phyloP scores from a whole-genome alignment of 2,329 filamentous ascomycete genomes.

The Scopulariopsis brevicaulis region DNA sequence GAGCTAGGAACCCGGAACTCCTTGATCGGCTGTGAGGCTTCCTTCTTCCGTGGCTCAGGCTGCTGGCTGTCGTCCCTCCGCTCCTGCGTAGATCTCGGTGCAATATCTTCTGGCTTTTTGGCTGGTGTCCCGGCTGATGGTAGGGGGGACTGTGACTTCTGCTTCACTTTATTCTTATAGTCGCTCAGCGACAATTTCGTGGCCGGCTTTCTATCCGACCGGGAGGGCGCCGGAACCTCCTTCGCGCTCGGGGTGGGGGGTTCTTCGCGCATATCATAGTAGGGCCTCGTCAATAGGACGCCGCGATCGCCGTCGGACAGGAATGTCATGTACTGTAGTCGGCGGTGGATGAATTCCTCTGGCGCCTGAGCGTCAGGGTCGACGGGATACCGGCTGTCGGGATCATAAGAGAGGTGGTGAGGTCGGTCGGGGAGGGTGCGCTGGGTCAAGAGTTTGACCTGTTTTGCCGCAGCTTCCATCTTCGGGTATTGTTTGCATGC shows the following conservation, averaged over 20 bases:
- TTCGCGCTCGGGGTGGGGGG: slow-evolving; percentile 25
- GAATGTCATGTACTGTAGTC: slow-evolving; percentile 45
- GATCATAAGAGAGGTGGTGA: slow-evolving; percentile 38
- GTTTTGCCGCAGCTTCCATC: slow-evolving; percentile 49
- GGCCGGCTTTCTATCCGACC: slow-evolving; percentile 33
- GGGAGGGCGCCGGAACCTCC: slow-evolving; percentile 17
- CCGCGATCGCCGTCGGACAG: slow-evolving; percentile 47
- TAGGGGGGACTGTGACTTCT: slow-evolving; percentile 18
- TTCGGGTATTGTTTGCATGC: slow-evolving; percentile 6
- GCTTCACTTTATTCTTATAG: slow-evolving; percentile 44
- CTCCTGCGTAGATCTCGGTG: not conserved
- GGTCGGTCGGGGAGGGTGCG: slow-evolving; percentile 38
- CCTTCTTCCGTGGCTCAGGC: not conserved
- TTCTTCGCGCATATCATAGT: slow-evolving; percentile 46
- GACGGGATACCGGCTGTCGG: slow-evolving; percentile 33
- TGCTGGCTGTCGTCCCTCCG: not conserved
- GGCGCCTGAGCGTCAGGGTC: slow-evolving; percentile 27
- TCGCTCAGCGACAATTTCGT: slow-evolving; percentile 45
- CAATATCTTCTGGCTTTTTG: slow-evolving; percentile 17
- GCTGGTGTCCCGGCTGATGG: slow-evolving; percentile 17
- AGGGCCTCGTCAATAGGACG: slow-evolving; percentile 41
- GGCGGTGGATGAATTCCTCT: slow-evolving; percentile 37
- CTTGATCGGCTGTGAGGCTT: not conserved
- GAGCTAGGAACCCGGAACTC: not conserved
- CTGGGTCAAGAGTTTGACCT: slow-evolving; percentile 40